These are phyloP conservation scores for Plasmodium coatneyi DNA, from an alignment of 169 alveolate species.

Conservation along the genomic window DNA sequence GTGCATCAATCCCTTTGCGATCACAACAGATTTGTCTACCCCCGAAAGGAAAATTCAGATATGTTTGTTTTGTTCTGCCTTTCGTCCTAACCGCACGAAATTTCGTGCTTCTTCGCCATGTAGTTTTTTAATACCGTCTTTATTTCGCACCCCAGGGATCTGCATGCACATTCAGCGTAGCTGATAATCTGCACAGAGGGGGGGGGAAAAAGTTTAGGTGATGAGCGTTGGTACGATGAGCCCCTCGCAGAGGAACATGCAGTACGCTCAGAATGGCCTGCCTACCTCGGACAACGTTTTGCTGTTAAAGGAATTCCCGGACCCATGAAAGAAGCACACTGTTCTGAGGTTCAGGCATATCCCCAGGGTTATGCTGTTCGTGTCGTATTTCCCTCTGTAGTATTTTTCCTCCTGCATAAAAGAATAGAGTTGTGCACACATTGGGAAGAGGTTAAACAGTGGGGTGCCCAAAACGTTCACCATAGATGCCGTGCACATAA, in stretches of 20 bases:
- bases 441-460: background rate
- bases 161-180: conserved; percentile 59
- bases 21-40: background rate
- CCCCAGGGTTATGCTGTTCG: conserved; percentile 46
- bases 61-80: background rate
- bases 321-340: conserved; percentile 60
- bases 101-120: conserved; percentile 1
- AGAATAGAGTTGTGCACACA: background rate
- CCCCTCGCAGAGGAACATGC: background rate
- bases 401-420: conserved; percentile 53
- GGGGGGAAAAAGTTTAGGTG: background rate
- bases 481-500: background rate
- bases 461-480: background rate
- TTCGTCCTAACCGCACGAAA: background rate
- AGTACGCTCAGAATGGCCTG: background rate
- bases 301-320: conserved; percentile 37
- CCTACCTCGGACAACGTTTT: conserved; percentile 49
- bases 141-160: conserved; percentile 57
- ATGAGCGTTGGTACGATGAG: background rate
- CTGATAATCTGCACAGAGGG: conserved; percentile 20
- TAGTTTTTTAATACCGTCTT: conserved; percentile 45
- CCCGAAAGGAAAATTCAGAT: background rate
- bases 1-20: background rate
- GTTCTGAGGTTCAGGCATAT: conserved; percentile 52
- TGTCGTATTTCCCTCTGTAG: conserved; percentile 43